Evolutionary conservation across 2,329 filamentous ascomycete genomes (phyloP), one percentile per base, ranked within the genome.

Genomic region (Zymoseptoria crescenta): DNA sequence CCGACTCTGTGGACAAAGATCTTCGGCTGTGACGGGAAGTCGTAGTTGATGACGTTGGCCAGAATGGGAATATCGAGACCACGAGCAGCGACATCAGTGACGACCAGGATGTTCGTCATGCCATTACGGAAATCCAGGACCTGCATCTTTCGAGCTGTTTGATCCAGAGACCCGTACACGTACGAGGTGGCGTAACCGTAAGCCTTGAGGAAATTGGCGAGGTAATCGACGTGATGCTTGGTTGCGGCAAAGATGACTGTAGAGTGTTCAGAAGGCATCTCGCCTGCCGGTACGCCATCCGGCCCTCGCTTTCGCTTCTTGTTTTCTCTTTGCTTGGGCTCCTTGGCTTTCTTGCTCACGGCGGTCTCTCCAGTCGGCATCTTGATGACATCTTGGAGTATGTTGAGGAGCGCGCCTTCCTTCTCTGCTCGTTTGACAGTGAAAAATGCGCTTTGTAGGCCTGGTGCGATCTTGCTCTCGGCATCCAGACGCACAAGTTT

Each of bases 41-140:
- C 93, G 75, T 96, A 99, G 79, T 99, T 97, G 79, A 99, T 93
- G 60, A 99, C 94, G 72, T 99, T 97, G 58, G 91, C 92, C 41
- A 99, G 81, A 52, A 96, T 83, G 0, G 94, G 94, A 66, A 99
- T 96, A 84, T 99, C 94, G 62, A 99, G 95, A 84, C 94, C 93
- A 80, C 94, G 84, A 21, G 94, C 94, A 13, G 94, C 94, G 56
- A 99, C 91, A 72, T 99, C 94, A 1, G 94, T 99, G 51, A 97
- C 93, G 2, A 99, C 92, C 8, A 99, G 77, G 53, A 99, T 91
- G 66, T 96, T 93, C 0, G 90, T 88, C 64, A 87, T 83, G 6
- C 94, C 94, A 24, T 80, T 81, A 60, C 95, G 83, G 73, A 99
- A 99, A 64, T 92, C 87, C 60, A 96, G 87, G 13, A 97, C 91